Conservation (phyloP, 768 basidiomycete genomes). For the Termitomyces sp. region DNA sequence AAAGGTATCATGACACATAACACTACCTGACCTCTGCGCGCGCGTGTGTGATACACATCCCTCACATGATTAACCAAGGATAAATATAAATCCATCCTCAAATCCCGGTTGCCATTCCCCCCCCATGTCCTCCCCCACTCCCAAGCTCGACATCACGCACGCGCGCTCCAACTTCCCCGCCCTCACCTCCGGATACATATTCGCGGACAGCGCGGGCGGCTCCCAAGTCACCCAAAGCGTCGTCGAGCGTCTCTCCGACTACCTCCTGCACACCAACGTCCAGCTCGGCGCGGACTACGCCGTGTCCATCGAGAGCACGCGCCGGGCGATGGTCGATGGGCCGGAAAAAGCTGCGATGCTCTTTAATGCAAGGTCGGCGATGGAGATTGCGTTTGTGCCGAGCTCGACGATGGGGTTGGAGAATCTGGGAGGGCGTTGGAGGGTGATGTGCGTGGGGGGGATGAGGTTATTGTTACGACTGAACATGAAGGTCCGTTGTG, state of each 20-base stretch:
- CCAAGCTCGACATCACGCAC: slow-evolving; percentile 35
- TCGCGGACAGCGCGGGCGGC: slow-evolving; percentile 74
- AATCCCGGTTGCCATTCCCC: too few species aligned
- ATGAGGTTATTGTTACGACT: slow-evolving; percentile 73
- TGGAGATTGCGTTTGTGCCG: slow-evolving; percentile 63
- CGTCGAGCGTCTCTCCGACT: slow-evolving; percentile 58
- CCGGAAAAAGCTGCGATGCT: slow-evolving; percentile 47
- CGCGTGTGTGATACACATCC: too few species aligned
- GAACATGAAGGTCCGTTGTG: slow-evolving; percentile 65
- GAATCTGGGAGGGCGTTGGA: slow-evolving; percentile 65
- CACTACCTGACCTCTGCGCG: too few species aligned
- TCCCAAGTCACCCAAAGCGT: slow-evolving; percentile 54
- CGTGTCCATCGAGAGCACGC: slow-evolving; percentile 45
- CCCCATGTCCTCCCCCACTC: slow-evolving; percentile 17
- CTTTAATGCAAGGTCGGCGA: slow-evolving; percentile 55
- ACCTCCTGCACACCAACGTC: slow-evolving; percentile 66
- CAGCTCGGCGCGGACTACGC: slow-evolving; percentile 71
- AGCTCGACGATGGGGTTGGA: slow-evolving; percentile 67
- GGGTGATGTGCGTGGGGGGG: slow-evolving; percentile 43
- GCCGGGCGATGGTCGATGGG: slow-evolving; percentile 42
- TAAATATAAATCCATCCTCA: too few species aligned
- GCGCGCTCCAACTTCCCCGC: slow-evolving; percentile 62
- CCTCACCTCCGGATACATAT: slow-evolving; percentile 53
- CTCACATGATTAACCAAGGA: too few species aligned
- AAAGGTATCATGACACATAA: too few species aligned